Evolutionary conservation across 768 basidiomycete species (phyloP).

Genomic region (Lactarius psammicola): DNA sequence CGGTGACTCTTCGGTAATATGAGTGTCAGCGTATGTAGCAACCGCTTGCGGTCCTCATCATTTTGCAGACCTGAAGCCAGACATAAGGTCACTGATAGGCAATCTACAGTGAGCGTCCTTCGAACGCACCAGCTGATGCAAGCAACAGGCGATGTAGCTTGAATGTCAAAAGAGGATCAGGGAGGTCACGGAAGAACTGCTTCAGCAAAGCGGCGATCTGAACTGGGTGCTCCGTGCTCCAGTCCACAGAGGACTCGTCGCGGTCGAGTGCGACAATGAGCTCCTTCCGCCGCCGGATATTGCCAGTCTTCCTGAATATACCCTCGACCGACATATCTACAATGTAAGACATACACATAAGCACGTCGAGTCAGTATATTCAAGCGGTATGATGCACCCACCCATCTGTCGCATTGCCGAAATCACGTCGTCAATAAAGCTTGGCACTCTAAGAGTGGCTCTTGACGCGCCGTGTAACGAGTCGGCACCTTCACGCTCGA

Average conservation of each 20-base stretch:
- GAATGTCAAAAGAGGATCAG: slow-evolving; percentile 94
- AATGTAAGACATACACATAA: slow-evolving; percentile 1
- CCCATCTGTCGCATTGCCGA: slow-evolving; percentile 99
- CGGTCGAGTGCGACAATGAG: slow-evolving; percentile 91
- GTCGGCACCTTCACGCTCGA: slow-evolving; percentile 94
- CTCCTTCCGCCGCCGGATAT: slow-evolving; percentile 90
- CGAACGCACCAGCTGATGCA: slow-evolving; percentile 76
- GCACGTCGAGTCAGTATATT: slow-evolving; percentile 7
- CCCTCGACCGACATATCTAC: slow-evolving; percentile 98
- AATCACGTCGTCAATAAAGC: slow-evolving; percentile 97
- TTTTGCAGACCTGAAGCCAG: slow-evolving; percentile 62
- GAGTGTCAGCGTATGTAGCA: slow-evolving; percentile 81
- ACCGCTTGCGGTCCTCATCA: slow-evolving; percentile 75
- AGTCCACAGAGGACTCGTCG: slow-evolving; percentile 88
- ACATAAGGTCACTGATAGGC: slow-evolving; percentile 23
- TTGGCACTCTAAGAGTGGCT: slow-evolving; percentile 83
- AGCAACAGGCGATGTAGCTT: slow-evolving; percentile 88
- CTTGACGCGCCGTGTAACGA: slow-evolving; percentile 88
- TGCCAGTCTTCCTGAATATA: slow-evolving; percentile 97
- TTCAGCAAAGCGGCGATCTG: slow-evolving; percentile 96
- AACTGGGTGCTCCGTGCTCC: slow-evolving; percentile 93
- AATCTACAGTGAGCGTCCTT: neutral
- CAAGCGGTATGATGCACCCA: slow-evolving; percentile 40
- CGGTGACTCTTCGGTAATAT: slow-evolving; percentile 91
- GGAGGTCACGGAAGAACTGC: slow-evolving; percentile 94